These are phyloP conservation scores for Hypoxylon fragiforme DNA, from an alignment of 495 filamentous ascomycete species.

Conservation along the genomic window DNA sequence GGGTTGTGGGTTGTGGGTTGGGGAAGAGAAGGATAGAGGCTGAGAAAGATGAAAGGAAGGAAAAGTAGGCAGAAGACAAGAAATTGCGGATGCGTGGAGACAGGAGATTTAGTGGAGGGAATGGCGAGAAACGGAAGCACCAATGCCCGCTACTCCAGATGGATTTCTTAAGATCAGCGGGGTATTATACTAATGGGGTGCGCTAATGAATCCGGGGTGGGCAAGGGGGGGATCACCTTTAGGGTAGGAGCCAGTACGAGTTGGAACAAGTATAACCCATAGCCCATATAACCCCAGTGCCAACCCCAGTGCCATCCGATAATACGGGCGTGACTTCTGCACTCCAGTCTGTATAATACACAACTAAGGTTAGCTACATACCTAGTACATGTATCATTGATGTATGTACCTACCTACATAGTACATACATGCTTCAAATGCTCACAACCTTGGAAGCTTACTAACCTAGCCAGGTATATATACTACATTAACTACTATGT, in stretches of 20 bases:
- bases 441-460: too few species aligned
- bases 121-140: constrained; percentile 35
- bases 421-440: too few species aligned
- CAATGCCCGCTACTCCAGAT: constrained; percentile 37
- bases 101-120: constrained; percentile 25
- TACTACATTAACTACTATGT: too few species aligned
- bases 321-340: too few species aligned
- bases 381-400: too few species aligned
- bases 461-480: too few species aligned
- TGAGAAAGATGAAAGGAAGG: constrained; percentile 20
- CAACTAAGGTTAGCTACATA: too few species aligned
- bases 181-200: constrained; percentile 32
- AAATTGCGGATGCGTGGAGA: constrained; percentile 23
- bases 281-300: too few species aligned
- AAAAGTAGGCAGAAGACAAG: constrained; percentile 28
- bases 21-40: constrained; percentile 4
- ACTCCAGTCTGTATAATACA: too few species aligned
- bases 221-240: constrained; percentile 9
- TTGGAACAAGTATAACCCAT: constrained; percentile 3
- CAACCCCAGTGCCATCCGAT: too few species aligned
- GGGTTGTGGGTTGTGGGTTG: background rate
- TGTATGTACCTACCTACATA: too few species aligned
- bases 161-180: constrained; percentile 29
- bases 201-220: constrained; percentile 35
- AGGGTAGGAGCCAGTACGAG: constrained; percentile 8